Conservation (phyloP, 2,329 filamentous ascomycete genomes). For the Amylocarpus encephaloides region DNA sequence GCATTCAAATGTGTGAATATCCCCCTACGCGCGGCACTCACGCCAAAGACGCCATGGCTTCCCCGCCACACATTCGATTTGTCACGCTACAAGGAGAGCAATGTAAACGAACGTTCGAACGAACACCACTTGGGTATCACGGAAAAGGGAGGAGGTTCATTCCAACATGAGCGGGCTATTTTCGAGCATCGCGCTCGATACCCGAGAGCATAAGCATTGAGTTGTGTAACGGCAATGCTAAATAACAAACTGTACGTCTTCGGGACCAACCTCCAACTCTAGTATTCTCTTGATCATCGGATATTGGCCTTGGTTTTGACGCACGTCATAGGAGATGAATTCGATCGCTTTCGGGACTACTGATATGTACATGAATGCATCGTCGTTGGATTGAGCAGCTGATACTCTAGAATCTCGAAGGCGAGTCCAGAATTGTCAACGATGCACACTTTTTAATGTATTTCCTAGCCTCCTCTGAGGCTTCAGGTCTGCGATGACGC, state of each 20-base stretch:
- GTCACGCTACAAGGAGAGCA: neutral
- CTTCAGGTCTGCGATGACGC: conserved; percentile 6
- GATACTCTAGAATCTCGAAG: conserved; percentile 5
- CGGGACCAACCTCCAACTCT: neutral
- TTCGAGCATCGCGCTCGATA: too few species aligned
- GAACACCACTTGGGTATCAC: too few species aligned
- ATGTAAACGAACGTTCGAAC: neutral
- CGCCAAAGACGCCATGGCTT: neutral
- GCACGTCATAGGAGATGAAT: neutral
- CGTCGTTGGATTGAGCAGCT: conserved; percentile 1
- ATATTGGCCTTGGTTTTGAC: too few species aligned
- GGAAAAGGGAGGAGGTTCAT: too few species aligned
- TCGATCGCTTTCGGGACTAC: neutral
- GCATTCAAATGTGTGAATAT: neutral
- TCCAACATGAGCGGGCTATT: too few species aligned
- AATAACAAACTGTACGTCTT: neutral
- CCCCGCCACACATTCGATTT: neutral
- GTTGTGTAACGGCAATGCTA: neutral
- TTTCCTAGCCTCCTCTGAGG: neutral
- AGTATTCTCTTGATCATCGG: too few species aligned
- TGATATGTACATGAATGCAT: neutral
- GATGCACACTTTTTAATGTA: conserved; percentile 10
- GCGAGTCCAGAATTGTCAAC: conserved; percentile 3
- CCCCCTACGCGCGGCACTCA: conserved; percentile 7
- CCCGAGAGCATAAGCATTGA: too few species aligned